phyloP scores from a whole-genome alignment of 2,329 filamentous ascomycete species.

The Penicillium sp. region DNA sequence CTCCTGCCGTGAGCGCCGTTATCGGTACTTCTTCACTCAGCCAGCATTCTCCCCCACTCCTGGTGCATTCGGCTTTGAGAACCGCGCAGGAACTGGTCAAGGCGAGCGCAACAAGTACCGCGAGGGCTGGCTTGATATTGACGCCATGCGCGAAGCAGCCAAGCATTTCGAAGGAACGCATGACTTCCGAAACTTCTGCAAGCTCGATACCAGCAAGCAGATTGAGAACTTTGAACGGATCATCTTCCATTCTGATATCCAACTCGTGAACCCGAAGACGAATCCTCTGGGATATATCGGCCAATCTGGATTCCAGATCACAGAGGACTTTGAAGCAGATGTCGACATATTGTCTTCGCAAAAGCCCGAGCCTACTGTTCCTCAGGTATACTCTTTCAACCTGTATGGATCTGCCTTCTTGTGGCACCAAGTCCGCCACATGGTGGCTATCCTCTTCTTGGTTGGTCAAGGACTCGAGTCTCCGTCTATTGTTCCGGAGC shows the following conservation, averaged over 20 bases:
- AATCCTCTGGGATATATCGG: constrained; percentile 64
- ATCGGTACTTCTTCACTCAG: constrained; percentile 98
- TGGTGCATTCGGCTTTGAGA: constrained; percentile 57
- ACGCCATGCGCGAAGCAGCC: constrained; percentile 82
- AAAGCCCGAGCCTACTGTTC: constrained; percentile 42
- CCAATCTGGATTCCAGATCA: constrained; percentile 52
- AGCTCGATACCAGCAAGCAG: constrained; percentile 87
- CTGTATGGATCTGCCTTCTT: constrained; percentile 91
- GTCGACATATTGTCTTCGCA: constrained; percentile 26
- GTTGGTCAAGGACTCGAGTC: constrained; percentile 86
- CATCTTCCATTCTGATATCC: constrained; percentile 81
- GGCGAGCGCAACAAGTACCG: constrained; percentile 46
- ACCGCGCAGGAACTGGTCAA: constrained; percentile 31
- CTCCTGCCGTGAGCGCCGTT: constrained; percentile 87
- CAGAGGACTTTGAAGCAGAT: constrained; percentile 26
- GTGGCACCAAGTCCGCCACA: constrained; percentile 97
- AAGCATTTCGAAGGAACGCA: constrained; percentile 80
- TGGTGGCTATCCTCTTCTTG: constrained; percentile 90
- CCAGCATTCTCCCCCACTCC: constrained; percentile 79
- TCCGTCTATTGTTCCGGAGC: constrained; percentile 71
- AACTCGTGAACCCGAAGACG: constrained; percentile 64
- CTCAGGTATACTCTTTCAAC: constrained; percentile 83
- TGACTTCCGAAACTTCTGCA: constrained; percentile 98
- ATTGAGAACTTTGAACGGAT: constrained; percentile 80
- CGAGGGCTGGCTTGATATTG: constrained; percentile 84